phyloP scores from a whole-genome alignment of 257 asterid genomes.

The Gentiana macrophylla region DNA sequence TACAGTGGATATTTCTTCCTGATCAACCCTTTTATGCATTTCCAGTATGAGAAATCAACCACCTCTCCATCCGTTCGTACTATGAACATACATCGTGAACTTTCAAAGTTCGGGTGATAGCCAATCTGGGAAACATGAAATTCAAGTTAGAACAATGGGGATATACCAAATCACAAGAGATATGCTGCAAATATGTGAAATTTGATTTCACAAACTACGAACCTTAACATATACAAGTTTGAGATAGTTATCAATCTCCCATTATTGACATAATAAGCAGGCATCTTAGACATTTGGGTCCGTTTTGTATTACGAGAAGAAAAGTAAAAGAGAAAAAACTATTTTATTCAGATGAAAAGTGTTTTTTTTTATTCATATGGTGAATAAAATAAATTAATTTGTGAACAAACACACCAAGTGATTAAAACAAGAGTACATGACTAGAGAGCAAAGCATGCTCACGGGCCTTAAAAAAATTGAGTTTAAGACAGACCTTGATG shows the following conservation, averaged over 20 bases:
- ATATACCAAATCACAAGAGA: no score
- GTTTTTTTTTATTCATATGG: no score
- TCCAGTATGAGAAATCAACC: slow-evolving; percentile 94
- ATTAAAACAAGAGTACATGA: neutral
- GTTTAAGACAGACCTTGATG: slow-evolving; percentile 19
- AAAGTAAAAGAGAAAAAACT: neutral
- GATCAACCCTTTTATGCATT: slow-evolving; percentile 90
- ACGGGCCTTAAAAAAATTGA: neutral
- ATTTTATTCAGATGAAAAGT: no score
- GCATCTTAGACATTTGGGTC: no score
- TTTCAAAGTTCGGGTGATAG: slow-evolving; percentile 78
- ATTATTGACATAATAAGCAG: no score
- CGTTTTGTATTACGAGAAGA: no score
- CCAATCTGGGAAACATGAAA: slow-evolving; percentile 53
- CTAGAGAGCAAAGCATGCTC: neutral
- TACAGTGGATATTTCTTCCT: slow-evolving; percentile 79
- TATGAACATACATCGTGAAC: slow-evolving; percentile 77
- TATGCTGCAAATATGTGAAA: no score
- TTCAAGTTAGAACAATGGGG: no score
- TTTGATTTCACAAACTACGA: no score
- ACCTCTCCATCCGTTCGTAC: slow-evolving; percentile 85
- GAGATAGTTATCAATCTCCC: no score
- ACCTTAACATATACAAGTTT: no score
- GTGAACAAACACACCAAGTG: neutral
- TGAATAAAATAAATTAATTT: no score